phyloP scores from a whole-genome alignment of 768 basidiomycete species.

The Lactarius quietus region DNA sequence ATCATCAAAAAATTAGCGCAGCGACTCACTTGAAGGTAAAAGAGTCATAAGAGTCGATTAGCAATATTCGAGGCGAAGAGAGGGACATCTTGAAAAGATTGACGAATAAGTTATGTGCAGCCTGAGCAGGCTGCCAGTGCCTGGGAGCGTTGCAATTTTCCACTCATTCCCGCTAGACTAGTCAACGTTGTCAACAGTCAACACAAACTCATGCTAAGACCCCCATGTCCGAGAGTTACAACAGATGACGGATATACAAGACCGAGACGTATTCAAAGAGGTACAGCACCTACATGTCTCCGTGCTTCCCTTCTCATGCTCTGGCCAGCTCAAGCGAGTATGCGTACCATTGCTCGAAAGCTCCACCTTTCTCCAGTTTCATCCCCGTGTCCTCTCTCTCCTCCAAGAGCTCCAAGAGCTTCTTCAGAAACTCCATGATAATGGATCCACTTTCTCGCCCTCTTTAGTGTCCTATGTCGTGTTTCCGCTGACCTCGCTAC shows the following conservation, averaged over 20 bases:
- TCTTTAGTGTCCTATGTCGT: slow-evolving; percentile 79
- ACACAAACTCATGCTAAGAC: no score
- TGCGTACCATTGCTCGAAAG: slow-evolving; percentile 81
- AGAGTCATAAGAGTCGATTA: slow-evolving; percentile 84
- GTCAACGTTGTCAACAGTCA: no score
- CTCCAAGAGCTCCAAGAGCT: slow-evolving; percentile 51
- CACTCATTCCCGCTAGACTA: no score
- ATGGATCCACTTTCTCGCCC: slow-evolving; percentile 42
- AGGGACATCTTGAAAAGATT: slow-evolving; percentile 29
- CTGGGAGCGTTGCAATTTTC: no score
- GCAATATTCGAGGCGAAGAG: slow-evolving; percentile 49
- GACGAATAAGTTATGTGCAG: background rate
- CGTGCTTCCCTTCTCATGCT: background rate
- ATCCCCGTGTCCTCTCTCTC: slow-evolving; percentile 45
- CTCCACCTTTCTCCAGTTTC: slow-evolving; percentile 57
- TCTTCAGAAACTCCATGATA: slow-evolving; percentile 43
- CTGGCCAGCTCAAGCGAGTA: slow-evolving; percentile 52
- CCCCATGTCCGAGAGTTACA: background rate
- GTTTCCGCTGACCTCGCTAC: slow-evolving; percentile 81
- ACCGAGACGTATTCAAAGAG: slow-evolving; percentile 19
- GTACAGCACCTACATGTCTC: slow-evolving; percentile 1
- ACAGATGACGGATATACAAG: slow-evolving; percentile 15
- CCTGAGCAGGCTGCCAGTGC: no score
- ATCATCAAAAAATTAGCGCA: background rate
- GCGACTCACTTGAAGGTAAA: slow-evolving; percentile 87